These are phyloP conservation scores for Sporothrix variecibatus DNA, from an alignment of 2,329 filamentous ascomycete species.

Conservation along the genomic window DNA sequence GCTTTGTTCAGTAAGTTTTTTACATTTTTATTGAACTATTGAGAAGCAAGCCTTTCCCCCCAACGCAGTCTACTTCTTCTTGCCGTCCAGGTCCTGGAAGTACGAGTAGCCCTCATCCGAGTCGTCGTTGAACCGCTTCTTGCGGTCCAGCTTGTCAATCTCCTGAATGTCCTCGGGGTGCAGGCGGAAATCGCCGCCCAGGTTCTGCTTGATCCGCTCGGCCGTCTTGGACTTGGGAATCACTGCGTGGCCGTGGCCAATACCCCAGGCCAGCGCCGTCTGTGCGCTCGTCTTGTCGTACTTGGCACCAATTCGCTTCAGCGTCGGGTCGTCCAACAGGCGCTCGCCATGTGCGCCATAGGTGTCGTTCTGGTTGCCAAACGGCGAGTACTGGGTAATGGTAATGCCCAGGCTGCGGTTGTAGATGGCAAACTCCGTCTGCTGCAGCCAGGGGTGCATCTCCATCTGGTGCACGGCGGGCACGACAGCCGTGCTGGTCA, in stretches of 20 bases:
- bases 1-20: background rate
- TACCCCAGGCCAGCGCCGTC: constrained; percentile 82
- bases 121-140: constrained; percentile 21
- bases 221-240: constrained; percentile 69
- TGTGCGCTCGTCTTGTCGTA: constrained; percentile 73
- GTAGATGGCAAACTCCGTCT: constrained; percentile 57
- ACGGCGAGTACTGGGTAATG: constrained; percentile 68
- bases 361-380: constrained; percentile 51
- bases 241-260: constrained; percentile 75
- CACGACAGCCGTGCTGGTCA: constrained; percentile 47
- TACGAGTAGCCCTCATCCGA: constrained; percentile 12
- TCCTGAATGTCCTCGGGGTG: constrained; percentile 17
- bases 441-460: constrained; percentile 64
- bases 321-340: constrained; percentile 56
- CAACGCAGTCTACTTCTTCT: background rate
- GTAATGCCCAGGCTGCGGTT: constrained; percentile 59
- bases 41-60: too few species aligned
- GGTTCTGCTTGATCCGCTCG: constrained; percentile 60
- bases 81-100: constrained; percentile 13
- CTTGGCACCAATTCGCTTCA: constrained; percentile 67
- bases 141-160: constrained; percentile 14
- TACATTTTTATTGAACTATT: too few species aligned
- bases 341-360: background rate
- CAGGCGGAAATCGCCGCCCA: constrained; percentile 5
- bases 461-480: constrained; percentile 62